A percentile compares a stretch with the other conserved stretches of the same genome.
These are phyloP conservation scores for Chaetomium tenue DNA, from an alignment of 495 filamentous ascomycete species.

Conservation along the genomic window DNA sequence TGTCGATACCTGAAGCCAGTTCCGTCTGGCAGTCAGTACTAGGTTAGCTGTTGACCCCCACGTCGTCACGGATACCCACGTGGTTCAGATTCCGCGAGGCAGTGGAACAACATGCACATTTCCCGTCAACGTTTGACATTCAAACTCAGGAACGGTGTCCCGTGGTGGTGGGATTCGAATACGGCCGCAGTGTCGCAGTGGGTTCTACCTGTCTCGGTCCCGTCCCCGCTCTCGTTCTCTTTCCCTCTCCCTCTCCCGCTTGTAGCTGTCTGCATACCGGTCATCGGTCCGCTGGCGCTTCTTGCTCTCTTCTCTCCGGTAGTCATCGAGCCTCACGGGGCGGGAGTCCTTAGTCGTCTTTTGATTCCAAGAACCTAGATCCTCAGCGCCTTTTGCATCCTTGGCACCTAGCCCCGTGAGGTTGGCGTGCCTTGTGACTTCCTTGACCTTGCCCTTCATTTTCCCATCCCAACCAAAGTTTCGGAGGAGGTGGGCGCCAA, in stretches of 20 bases:
- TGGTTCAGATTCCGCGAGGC: not conserved
- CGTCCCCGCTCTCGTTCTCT: conserved; percentile 40
- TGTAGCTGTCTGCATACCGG: conserved; percentile 44
- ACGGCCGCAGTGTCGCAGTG: not conserved
- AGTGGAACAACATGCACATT: not conserved
- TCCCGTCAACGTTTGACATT: not conserved
- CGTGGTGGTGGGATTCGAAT: not conserved
- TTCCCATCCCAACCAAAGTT: conserved; percentile 96
- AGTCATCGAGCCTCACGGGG: conserved; percentile 47
- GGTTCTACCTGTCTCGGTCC: conserved; percentile 37
- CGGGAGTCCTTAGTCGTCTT: conserved; percentile 32
- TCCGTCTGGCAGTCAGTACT: not conserved
- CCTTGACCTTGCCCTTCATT: conserved; percentile 51
- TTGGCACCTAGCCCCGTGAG: conserved; percentile 80
- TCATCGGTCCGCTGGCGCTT: conserved; percentile 43
- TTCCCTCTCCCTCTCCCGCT: conserved; percentile 48
- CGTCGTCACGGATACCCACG: not conserved
- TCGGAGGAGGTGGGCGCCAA: conserved; percentile 80
- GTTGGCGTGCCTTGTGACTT: conserved; percentile 64
- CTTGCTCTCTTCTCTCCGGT: conserved; percentile 43
- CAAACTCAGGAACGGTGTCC: not conserved
- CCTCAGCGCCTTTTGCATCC: conserved; percentile 67
- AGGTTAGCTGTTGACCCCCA: not conserved
- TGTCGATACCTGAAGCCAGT: not conserved
- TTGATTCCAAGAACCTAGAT: conserved; percentile 48